These are phyloP conservation scores for Lachnellula hyalina DNA, from an alignment of 2,329 filamentous ascomycete genomes.

Conservation along the genomic window DNA sequence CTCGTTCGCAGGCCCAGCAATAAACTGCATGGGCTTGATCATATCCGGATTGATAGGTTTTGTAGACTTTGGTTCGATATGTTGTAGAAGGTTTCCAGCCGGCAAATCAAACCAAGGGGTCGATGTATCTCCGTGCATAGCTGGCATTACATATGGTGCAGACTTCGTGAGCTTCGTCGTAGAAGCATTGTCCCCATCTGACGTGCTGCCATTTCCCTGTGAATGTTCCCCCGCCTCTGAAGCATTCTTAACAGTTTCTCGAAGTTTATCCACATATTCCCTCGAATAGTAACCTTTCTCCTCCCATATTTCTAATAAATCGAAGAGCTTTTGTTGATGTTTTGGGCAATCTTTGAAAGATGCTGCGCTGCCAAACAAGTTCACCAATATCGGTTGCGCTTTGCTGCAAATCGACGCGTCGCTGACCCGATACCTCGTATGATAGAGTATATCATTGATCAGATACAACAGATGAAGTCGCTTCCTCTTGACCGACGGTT, in stretches of 20 bases:
- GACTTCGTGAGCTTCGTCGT: slow-evolving; percentile 50
- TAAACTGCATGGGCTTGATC: slow-evolving; percentile 67
- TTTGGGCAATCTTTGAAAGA: slow-evolving; percentile 57
- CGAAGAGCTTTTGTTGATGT: slow-evolving; percentile 58
- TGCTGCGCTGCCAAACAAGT: slow-evolving; percentile 56
- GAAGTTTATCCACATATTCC: slow-evolving; percentile 52
- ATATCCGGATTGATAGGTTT: slow-evolving; percentile 66
- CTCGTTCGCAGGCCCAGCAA: slow-evolving; percentile 62
- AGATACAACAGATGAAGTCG: slow-evolving; percentile 74
- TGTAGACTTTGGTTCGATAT: slow-evolving; percentile 70
- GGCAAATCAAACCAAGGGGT: slow-evolving; percentile 78
- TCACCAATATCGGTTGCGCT: slow-evolving; percentile 54
- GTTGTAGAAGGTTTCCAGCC: slow-evolving; percentile 73
- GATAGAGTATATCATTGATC: slow-evolving; percentile 72
- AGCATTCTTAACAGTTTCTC: slow-evolving; percentile 48
- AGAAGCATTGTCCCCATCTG: slow-evolving; percentile 27
- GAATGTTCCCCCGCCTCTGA: slow-evolving; percentile 26
- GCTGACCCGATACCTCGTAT: slow-evolving; percentile 50
- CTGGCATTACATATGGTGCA: slow-evolving; percentile 67
- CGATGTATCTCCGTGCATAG: slow-evolving; percentile 68
- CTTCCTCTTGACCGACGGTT: slow-evolving; percentile 59
- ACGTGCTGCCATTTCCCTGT: slow-evolving; percentile 15
- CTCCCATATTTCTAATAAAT: slow-evolving; percentile 67
- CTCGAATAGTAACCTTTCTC: slow-evolving; percentile 56
- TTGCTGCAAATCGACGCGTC: slow-evolving; percentile 48